A percentile compares a stretch with the other conserved stretches of the same genome.
Evolutionary conservation across 1,284 basidiomycete species (phyloP).

Genomic region (Cronartium ribicola): DNA sequence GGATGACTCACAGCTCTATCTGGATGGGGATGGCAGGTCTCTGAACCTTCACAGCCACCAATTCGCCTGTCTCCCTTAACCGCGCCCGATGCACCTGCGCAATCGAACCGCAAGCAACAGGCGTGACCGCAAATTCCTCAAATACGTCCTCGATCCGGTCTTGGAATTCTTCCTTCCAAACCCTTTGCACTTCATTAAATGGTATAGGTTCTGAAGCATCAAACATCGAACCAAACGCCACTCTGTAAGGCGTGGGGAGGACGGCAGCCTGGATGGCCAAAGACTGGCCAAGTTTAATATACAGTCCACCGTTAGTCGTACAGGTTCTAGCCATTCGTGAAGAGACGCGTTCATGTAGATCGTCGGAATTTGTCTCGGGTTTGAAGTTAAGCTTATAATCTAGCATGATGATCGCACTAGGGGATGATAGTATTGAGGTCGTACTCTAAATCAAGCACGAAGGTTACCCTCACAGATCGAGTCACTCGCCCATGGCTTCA

Average conservation of each 20-base stretch:
- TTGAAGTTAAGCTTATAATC: slow-evolving; percentile 72
- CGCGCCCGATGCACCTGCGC: slow-evolving; percentile 81
- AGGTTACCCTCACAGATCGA: no score
- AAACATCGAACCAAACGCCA: slow-evolving; percentile 73
- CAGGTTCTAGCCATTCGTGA: slow-evolving; percentile 69
- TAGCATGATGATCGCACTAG: slow-evolving; percentile 8
- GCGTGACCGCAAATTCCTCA: slow-evolving; percentile 66
- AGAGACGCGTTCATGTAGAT: slow-evolving; percentile 74
- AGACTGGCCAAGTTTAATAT: slow-evolving; percentile 75
- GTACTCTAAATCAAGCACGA: not conserved
- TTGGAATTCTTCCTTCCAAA: slow-evolving; percentile 69
- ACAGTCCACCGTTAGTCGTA: slow-evolving; percentile 74
- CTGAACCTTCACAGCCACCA: slow-evolving; percentile 84
- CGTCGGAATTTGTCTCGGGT: slow-evolving; percentile 59
- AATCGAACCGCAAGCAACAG: slow-evolving; percentile 77
- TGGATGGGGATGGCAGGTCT: slow-evolving; percentile 79
- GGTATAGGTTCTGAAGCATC: slow-evolving; percentile 79
- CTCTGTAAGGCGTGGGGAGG: slow-evolving; percentile 72
- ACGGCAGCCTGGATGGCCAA: slow-evolving; percentile 75
- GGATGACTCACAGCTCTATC: slow-evolving; percentile 58
- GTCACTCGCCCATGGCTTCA: not conserved
- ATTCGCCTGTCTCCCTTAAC: slow-evolving; percentile 55
- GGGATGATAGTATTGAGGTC: not conserved
- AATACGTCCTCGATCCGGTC: slow-evolving; percentile 66
- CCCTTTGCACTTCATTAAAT: slow-evolving; percentile 64